Evolutionary conservation across 192 early-diverging fungal species (phyloP).

Genomic region (Geosiphon pyriformis): DNA sequence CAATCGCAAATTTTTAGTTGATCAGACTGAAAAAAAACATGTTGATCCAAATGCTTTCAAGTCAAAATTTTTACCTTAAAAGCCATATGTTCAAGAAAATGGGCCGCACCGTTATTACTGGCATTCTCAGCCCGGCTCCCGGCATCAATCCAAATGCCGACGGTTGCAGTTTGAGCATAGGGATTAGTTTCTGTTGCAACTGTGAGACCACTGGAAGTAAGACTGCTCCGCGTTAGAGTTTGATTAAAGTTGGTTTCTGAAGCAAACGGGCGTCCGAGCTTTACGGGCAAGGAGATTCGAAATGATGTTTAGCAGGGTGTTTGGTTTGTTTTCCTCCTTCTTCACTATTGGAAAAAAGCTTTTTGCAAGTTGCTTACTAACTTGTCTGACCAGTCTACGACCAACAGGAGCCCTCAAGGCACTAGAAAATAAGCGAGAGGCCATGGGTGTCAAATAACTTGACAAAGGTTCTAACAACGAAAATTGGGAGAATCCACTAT

Average conservation of each 20-base stretch:
- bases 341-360: not conserved
- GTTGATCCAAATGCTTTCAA: not conserved
- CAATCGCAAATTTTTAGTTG: not conserved
- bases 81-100: slow-evolving; percentile 99
- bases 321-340: too few relatives aligned
- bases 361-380: not conserved
- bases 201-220: slow-evolving; percentile 75
- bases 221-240: slow-evolving; percentile 59
- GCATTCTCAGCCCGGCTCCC: slow-evolving; percentile 78
- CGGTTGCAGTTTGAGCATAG: slow-evolving; percentile 75
- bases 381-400: slow-evolving; percentile 15
- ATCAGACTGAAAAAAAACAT: not conserved
- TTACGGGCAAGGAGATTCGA: not conserved
- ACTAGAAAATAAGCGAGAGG: slow-evolving; percentile 19
- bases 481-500: too few relatives aligned
- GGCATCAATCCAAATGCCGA: slow-evolving; percentile 88
- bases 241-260: slow-evolving; percentile 35
- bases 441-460: slow-evolving; percentile 9
- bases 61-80: slow-evolving; percentile 69
- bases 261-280: slow-evolving; percentile 50
- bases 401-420: slow-evolving; percentile 1
- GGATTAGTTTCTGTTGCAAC: slow-evolving; percentile 81
- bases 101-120: slow-evolving; percentile 90
- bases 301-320: too few relatives aligned
- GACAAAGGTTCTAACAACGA: not conserved